A percentile compares a stretch with the other conserved stretches of the same genome.
These are phyloP conservation scores for Pseudevernia furfuracea DNA, from an alignment of 495 filamentous ascomycete genomes.

Conservation along the genomic window DNA sequence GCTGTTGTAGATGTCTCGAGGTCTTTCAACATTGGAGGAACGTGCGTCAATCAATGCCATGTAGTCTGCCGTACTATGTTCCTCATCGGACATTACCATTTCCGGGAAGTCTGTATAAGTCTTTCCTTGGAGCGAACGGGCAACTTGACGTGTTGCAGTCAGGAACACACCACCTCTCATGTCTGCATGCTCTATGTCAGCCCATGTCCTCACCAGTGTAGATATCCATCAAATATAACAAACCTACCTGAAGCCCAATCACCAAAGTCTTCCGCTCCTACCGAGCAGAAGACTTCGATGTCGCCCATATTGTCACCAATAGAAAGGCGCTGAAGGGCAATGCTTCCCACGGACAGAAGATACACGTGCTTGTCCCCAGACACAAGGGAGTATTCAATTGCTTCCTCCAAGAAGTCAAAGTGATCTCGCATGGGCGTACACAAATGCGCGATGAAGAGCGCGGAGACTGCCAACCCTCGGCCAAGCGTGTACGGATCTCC, in stretches of 20 bases:
- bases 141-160: constrained; percentile 56
- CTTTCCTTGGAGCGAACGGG: constrained; percentile 76
- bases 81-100: constrained; percentile 61
- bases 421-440: constrained; percentile 53
- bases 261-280: constrained; percentile 66
- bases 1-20: constrained; percentile 64
- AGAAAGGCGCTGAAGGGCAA: constrained; percentile 62
- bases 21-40: constrained; percentile 49
- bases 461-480: constrained; percentile 62
- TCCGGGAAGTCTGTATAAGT: constrained; percentile 51
- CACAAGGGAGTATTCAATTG: constrained; percentile 61
- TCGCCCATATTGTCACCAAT: constrained; percentile 68
- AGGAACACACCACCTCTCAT: constrained; percentile 72
- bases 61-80: constrained; percentile 59
- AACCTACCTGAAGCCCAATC: constrained; percentile 48
- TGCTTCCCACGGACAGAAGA: constrained; percentile 65
- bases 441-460: constrained; percentile 67
- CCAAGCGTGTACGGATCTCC: constrained; percentile 63
- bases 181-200: constrained; percentile 34
- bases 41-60: constrained; percentile 45
- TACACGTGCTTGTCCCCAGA: constrained; percentile 69
- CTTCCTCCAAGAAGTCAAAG: constrained; percentile 55
- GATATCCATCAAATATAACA: neutral
- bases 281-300: constrained; percentile 64
- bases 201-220: neutral